Conservation (phyloP, 225 moss, liverwort and hornwort genomes). For the Bryum argenteum region DNA sequence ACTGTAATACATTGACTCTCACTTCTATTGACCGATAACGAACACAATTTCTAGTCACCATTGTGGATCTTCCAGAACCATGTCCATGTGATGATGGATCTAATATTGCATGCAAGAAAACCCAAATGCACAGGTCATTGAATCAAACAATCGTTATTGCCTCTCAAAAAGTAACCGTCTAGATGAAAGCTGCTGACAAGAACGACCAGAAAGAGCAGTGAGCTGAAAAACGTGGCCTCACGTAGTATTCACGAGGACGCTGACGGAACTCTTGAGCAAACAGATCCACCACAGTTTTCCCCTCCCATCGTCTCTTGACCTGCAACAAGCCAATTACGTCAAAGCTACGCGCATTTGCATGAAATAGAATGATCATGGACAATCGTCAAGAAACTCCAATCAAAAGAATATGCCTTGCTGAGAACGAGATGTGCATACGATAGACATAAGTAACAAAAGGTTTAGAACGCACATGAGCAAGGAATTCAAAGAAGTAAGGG, state of each 20-base stretch:
- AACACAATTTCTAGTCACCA: not conserved
- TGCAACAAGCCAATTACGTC: slow-evolving; percentile 36
- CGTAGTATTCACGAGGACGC: slow-evolving; percentile 87
- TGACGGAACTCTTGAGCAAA: slow-evolving; percentile 88
- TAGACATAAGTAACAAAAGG: slow-evolving; percentile 5
- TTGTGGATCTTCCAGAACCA: slow-evolving; percentile 22
- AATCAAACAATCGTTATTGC: slow-evolving; percentile 3
- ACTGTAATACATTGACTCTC: slow-evolving; percentile 6
- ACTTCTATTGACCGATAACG: not conserved
- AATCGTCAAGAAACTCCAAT: slow-evolving; percentile 10
- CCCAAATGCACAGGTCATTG: not conserved
- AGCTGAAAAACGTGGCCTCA: slow-evolving; percentile 29
- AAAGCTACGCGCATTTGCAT: slow-evolving; percentile 4
- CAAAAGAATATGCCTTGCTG: slow-evolving; percentile 2
- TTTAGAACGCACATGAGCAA: slow-evolving; percentile 71
- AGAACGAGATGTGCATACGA: not conserved
- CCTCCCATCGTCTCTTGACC: slow-evolving; percentile 92
- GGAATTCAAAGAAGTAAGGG: slow-evolving; percentile 93
- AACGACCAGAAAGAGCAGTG: not conserved
- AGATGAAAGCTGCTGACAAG: not conserved
- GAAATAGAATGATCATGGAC: not conserved
- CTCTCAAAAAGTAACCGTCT: slow-evolving; percentile 6
- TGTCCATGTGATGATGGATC: slow-evolving; percentile 12
- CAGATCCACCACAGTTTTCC: slow-evolving; percentile 81
- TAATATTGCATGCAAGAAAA: slow-evolving; percentile 8